Conservation (phyloP, 305 asterid species). For the Euphrasia arctica region DNA sequence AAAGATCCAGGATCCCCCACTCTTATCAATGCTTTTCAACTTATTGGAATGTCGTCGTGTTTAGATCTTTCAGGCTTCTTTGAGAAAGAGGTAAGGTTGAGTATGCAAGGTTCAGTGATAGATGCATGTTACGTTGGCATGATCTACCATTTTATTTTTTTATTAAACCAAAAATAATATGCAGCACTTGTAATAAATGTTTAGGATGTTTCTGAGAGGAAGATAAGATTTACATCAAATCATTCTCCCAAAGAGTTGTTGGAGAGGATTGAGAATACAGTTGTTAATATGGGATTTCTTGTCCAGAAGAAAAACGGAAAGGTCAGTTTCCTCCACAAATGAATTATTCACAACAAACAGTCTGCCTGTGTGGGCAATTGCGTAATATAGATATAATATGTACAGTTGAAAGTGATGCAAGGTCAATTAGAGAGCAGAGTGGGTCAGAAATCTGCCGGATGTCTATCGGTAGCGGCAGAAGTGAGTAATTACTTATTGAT, state of each 20-base stretch:
- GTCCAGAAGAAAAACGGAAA: conserved; percentile 82
- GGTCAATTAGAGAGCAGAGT: conserved; percentile 29
- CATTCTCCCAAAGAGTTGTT: conserved; percentile 73
- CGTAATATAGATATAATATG: conserved; percentile 18
- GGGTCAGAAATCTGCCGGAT: conserved; percentile 43
- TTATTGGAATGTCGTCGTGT: conserved; percentile 94
- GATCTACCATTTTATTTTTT: neutral
- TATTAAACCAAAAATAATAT: neutral
- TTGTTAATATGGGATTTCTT: conserved; percentile 61
- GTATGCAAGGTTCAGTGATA: neutral
- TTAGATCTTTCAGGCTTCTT: conserved; percentile 96
- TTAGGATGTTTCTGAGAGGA: conserved; percentile 87
- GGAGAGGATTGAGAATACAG: conserved; percentile 64
- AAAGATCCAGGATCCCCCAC: conserved; percentile 52
- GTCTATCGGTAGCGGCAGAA: conserved; percentile 73
- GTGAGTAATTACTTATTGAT: conserved; percentile 37
- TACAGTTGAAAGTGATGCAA: conserved; percentile 68
- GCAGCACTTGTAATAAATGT: conserved; percentile 11
- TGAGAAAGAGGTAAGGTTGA: conserved; percentile 68
- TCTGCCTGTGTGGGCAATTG: neutral
- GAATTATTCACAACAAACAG: neutral
- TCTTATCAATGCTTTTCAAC: conserved; percentile 87
- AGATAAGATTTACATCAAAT: conserved; percentile 79
- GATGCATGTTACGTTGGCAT: neutral
- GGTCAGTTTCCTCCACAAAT: conserved; percentile 40